Evolutionary conservation across 2,329 filamentous ascomycete genomes (phyloP).

Genomic region (Pseudogymnoascus sp.): DNA sequence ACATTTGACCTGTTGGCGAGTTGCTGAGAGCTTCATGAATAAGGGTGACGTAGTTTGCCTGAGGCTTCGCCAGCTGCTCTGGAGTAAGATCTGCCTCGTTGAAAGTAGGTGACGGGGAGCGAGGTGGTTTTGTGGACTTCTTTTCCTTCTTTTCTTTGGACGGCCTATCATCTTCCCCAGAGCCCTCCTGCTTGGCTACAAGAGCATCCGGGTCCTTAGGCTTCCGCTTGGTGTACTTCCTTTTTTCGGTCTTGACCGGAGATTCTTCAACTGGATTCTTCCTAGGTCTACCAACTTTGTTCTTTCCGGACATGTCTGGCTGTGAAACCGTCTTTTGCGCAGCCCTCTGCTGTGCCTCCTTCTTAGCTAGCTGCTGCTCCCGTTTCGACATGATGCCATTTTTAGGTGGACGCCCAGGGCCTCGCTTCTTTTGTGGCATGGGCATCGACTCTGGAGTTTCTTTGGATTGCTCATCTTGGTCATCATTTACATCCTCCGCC

Average conservation of each 20-base stretch:
- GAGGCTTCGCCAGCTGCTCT: slow-evolving; percentile 63
- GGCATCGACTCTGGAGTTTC: slow-evolving; percentile 17
- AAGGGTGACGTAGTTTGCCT: slow-evolving; percentile 48
- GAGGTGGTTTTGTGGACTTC: slow-evolving; percentile 33
- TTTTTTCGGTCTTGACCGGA: slow-evolving; percentile 49
- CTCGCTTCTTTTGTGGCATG: slow-evolving; percentile 41
- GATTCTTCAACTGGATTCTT: slow-evolving; percentile 56
- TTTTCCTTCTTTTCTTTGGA: slow-evolving; percentile 50
- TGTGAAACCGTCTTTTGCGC: slow-evolving; percentile 41
- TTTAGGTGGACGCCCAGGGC: slow-evolving; percentile 73
- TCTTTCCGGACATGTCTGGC: slow-evolving; percentile 38
- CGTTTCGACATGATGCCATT: slow-evolving; percentile 78
- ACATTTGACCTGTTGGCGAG: slow-evolving; percentile 41
- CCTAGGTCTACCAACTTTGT: slow-evolving; percentile 56
- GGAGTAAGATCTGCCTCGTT: slow-evolving; percentile 53
- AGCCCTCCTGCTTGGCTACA: slow-evolving; percentile 46
- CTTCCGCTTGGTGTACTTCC: slow-evolving; percentile 58
- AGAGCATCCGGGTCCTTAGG: slow-evolving; percentile 37
- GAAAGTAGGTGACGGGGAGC: slow-evolving; percentile 46
- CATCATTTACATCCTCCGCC: slow-evolving; percentile 17
- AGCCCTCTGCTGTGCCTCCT: slow-evolving; percentile 52
- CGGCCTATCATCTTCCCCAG: slow-evolving; percentile 37
- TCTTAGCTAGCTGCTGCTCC: slow-evolving; percentile 57
- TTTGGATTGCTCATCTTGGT: slow-evolving; percentile 11
- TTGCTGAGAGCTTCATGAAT: slow-evolving; percentile 49